Conservation (phyloP, 345 rosid species). For the Crucihimalaya himalaica region DNA sequence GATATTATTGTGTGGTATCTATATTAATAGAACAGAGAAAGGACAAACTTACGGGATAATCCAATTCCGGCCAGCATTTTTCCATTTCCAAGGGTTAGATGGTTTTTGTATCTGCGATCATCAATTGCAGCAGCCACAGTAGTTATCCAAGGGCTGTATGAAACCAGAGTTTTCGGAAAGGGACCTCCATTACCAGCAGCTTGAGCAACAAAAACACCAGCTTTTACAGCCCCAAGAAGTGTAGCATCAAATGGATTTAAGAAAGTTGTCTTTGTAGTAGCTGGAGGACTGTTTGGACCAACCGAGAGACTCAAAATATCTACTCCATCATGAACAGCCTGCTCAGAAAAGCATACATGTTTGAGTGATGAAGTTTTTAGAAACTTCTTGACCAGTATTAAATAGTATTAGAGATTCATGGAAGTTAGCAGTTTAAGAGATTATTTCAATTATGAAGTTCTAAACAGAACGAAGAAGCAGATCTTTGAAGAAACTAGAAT, state of each 20-base stretch:
- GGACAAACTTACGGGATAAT: constrained; percentile 72
- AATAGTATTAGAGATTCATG: neutral
- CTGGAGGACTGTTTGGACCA: constrained; percentile 96
- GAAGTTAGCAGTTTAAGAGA: neutral
- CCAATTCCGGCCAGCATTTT: constrained; percentile 85
- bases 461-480: constrained; percentile 17
- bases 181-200: constrained; percentile 99
- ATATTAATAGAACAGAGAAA: neutral
- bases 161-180: constrained; percentile 90
- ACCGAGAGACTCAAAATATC: constrained; percentile 95
- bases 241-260: constrained; percentile 95
- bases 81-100: constrained; percentile 83
- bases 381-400: constrained; percentile 1
- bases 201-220: constrained; percentile 97
- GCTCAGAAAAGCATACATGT: constrained; percentile 37
- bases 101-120: constrained; percentile 93
- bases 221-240: constrained; percentile 95
- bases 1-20: neutral
- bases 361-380: neutral
- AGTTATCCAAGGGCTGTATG: constrained; percentile 97
- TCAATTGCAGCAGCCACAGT: constrained; percentile 98
- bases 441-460: neutral
- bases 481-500: neutral
- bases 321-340: constrained; percentile 99
- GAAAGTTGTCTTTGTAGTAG: constrained; percentile 81